Evolutionary conservation across 306 rosid genomes (phyloP).

Genomic region (Carpinus viminea): DNA sequence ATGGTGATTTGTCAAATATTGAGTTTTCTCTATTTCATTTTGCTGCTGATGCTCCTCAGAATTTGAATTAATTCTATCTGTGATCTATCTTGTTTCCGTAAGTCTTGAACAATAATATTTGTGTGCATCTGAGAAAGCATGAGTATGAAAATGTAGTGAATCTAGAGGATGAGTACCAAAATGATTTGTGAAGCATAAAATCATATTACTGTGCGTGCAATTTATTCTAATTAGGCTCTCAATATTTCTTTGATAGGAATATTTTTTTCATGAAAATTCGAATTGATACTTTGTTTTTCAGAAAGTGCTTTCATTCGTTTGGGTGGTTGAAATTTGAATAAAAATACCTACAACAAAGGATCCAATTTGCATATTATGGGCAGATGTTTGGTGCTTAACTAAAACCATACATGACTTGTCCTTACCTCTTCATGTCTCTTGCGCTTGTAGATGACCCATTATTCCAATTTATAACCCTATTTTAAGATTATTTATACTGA

Average conservation of each 20-base stretch:
- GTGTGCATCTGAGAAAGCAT: not conserved
- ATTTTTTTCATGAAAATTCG: not conserved
- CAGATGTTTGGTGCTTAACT: not conserved
- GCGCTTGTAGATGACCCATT: not conserved
- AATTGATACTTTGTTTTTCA: not conserved
- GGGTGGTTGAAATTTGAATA: not conserved
- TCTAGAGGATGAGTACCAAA: not conserved
- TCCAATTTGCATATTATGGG: not conserved
- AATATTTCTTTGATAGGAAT: not conserved
- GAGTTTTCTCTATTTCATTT: not conserved
- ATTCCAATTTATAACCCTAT: slow-evolving; percentile 4
- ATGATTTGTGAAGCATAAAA: not conserved
- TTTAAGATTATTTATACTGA: not conserved
- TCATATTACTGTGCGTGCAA: not conserved
- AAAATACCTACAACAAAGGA: not conserved
- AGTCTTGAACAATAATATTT: not conserved
- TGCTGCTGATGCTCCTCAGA: not conserved
- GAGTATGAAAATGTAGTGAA: not conserved
- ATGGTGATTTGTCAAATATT: not conserved
- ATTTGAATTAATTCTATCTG: not conserved
- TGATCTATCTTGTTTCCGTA: not conserved
- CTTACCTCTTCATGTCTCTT: not conserved
- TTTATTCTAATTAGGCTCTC: not conserved
- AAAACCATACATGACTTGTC: not conserved
- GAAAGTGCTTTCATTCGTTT: not conserved